phyloP scores from a whole-genome alignment of 2,329 filamentous ascomycete species.

The Colletotrichum paranaense region DNA sequence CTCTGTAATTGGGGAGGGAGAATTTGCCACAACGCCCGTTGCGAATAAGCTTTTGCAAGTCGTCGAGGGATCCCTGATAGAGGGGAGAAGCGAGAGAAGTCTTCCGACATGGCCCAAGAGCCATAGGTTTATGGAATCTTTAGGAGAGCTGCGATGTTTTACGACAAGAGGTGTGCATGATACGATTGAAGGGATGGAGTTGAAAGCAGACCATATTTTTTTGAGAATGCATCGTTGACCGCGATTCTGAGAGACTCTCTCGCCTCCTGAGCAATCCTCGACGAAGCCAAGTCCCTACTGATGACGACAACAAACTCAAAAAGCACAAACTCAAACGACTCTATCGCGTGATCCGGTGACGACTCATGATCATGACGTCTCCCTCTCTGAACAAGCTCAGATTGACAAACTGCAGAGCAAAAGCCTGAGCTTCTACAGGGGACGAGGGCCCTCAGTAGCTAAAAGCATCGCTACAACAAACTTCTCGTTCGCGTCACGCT shows the following conservation, averaged over 20 bases:
- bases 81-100: background rate
- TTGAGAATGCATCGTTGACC: background rate
- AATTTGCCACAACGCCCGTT: background rate
- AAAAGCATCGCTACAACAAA: background rate
- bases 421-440: constrained; percentile 8
- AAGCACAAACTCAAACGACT: background rate
- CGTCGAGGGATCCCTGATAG: background rate
- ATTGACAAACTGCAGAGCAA: constrained; percentile 1
- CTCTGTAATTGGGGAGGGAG: background rate
- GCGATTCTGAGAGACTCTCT: background rate
- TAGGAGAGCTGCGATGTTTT: background rate
- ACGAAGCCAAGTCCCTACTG: background rate
- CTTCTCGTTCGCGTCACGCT: constrained; percentile 8
- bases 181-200: background rate
- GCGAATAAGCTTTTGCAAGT: background rate
- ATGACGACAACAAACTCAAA: background rate
- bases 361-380: constrained; percentile 20
- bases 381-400: background rate
- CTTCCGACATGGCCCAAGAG: background rate
- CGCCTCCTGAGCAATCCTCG: background rate
- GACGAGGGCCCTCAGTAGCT: background rate
- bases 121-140: background rate
- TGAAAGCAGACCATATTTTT: background rate
- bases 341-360: background rate
- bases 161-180: background rate